A percentile compares a stretch with the other conserved stretches of the same genome.
Conservation (phyloP, 805 yeast species). For the Metschnikowia gelsemii region DNA sequence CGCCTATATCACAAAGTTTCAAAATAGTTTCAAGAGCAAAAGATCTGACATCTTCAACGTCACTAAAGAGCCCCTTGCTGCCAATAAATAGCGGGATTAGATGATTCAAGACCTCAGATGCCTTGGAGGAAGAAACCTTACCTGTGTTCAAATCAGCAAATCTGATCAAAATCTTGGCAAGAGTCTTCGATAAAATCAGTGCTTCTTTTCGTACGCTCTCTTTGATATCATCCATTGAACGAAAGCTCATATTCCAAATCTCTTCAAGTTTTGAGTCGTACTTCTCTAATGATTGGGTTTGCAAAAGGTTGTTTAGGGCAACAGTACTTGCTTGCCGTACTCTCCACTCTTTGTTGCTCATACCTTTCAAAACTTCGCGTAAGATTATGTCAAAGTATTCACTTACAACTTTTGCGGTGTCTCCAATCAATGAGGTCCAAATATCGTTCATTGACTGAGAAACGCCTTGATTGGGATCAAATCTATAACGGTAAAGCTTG, state of each 20-base stretch:
- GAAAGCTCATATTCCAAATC: constrained; percentile 85
- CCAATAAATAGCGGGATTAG: constrained; percentile 82
- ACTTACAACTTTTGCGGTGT: constrained; percentile 52
- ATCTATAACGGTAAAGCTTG: constrained; percentile 76
- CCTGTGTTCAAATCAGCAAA: constrained; percentile 50
- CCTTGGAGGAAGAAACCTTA: constrained; percentile 34
- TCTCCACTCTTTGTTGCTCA: constrained; percentile 89
- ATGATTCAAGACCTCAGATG: constrained; percentile 49
- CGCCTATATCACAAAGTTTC: constrained; percentile 64
- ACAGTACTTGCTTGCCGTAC: constrained; percentile 82
- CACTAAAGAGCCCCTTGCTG: constrained; percentile 72
- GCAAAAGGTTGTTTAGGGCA: constrained; percentile 69
- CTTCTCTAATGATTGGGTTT: constrained; percentile 52
- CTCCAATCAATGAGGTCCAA: constrained; percentile 72
- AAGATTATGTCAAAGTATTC: constrained; percentile 58
- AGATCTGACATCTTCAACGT: constrained; percentile 77
- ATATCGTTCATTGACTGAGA: constrained; percentile 83
- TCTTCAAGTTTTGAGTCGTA: constrained; percentile 57
- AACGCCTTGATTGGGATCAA: constrained; percentile 78
- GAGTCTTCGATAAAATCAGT: constrained; percentile 57
- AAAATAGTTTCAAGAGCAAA: constrained; percentile 77
- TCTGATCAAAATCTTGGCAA: constrained; percentile 62
- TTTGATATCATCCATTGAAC: constrained; percentile 91
- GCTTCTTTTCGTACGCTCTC: constrained; percentile 90
- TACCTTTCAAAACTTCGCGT: constrained; percentile 59